Percentiles rank a stretch among this genome's conserved stretches.
Evolutionary conservation across 495 filamentous ascomycete species (phyloP).

Genomic region (Pyrenula aspistea): DNA sequence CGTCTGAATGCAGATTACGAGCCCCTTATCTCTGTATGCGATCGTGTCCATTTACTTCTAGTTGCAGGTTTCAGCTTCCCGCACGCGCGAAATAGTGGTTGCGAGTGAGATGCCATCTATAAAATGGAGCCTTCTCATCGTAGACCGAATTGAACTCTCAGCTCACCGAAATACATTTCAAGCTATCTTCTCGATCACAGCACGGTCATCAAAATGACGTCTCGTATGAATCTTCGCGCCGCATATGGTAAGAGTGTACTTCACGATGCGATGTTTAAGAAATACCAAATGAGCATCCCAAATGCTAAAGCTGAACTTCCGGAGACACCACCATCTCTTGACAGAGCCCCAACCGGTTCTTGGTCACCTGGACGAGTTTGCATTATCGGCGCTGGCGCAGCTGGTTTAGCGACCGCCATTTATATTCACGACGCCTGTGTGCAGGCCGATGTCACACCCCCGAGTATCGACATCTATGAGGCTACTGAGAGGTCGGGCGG

Average conservation of each 20-base stretch:
- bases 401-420: conserved; percentile 26
- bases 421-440: conserved; percentile 17
- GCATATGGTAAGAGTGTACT: background rate
- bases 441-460: background rate
- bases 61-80: background rate
- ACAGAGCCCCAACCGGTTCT: background rate
- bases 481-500: conserved; percentile 10
- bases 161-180: background rate
- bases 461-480: background rate
- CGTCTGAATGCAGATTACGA: background rate
- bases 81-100: background rate
- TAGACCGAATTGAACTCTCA: background rate
- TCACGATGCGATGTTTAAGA: background rate
- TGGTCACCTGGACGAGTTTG: conserved; percentile 2
- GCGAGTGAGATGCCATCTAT: background rate
- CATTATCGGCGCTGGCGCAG: conserved; percentile 26
- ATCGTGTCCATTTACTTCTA: background rate
- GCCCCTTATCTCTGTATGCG: background rate
- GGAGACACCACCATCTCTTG: background rate
- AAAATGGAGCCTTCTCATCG: background rate
- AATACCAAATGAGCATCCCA: background rate
- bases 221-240: background rate
- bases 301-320: background rate
- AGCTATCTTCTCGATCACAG: background rate
- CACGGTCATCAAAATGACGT: background rate